Evolutionary conservation across 306 rosid species (phyloP).

Genomic region (Castanea mollissima): DNA sequence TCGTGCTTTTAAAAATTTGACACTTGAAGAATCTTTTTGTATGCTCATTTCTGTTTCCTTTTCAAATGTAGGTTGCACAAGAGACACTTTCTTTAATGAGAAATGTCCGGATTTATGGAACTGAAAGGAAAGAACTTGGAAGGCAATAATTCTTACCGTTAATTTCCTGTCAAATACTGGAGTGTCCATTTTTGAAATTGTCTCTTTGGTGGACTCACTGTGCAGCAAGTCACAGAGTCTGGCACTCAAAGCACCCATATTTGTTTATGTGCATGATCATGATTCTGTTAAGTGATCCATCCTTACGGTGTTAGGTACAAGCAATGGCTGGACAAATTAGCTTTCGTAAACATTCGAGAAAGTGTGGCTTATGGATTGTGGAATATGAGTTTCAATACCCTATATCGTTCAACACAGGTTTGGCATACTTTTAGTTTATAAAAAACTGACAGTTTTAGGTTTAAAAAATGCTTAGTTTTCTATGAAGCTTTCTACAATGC

Average conservation of each 20-base stretch:
- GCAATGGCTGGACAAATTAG: conserved; percentile 59
- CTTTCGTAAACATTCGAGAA: conserved; percentile 51
- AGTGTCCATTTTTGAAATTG: neutral
- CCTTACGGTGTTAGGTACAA: conserved; percentile 51
- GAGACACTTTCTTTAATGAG: conserved; percentile 61
- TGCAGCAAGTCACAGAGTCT: conserved; percentile 1
- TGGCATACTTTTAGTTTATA: conserved; percentile 9
- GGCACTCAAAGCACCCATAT: neutral
- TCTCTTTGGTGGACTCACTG: neutral
- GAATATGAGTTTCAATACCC: conserved; percentile 56
- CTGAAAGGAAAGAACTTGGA: conserved; percentile 50
- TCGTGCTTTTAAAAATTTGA: conserved; percentile 14
- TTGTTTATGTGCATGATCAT: neutral
- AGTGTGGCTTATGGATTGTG: conserved; percentile 71
- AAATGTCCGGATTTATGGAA: conserved; percentile 56
- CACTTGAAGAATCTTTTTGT: conserved; percentile 11
- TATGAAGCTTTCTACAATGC: neutral
- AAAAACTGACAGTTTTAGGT: neutral
- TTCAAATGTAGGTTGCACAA: conserved; percentile 54
- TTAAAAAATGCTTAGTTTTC: neutral
- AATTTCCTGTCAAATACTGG: conserved; percentile 4
- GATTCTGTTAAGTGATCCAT: conserved; percentile 18
- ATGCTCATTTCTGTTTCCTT: neutral
- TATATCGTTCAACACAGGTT: conserved; percentile 80
- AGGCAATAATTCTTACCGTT: conserved; percentile 34